Conservation (phyloP, 2,329 filamentous ascomycete species). For the Nannizziopsis arthrosporioides region DNA sequence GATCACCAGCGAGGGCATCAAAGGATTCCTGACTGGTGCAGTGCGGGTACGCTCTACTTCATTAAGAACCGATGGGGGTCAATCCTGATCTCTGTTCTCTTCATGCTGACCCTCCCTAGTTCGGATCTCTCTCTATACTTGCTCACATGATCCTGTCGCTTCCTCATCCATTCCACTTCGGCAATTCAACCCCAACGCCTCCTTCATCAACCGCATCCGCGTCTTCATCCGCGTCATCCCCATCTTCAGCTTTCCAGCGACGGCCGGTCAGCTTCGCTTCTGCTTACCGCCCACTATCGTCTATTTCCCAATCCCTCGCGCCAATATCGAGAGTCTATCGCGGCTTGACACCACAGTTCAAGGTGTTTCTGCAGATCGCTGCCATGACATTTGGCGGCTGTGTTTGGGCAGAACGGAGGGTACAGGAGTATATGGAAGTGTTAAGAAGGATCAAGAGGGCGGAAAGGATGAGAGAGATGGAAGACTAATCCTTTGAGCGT, state of each 20-base stretch:
- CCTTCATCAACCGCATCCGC: slow-evolving; percentile 11
- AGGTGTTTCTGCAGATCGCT: slow-evolving; percentile 39
- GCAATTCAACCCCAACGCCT: slow-evolving; percentile 22
- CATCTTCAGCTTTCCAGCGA: slow-evolving; percentile 21
- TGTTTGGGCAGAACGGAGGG: slow-evolving; percentile 38
- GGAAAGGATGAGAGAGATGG: slow-evolving; percentile 22
- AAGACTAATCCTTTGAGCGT: not conserved
- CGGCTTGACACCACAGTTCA: slow-evolving; percentile 39
- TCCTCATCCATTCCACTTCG: slow-evolving; percentile 34
- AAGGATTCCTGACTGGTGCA: slow-evolving; percentile 35
- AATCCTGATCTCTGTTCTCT: not conserved
- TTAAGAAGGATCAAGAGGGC: slow-evolving; percentile 32
- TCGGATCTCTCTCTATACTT: slow-evolving; percentile 36
- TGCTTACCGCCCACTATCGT: slow-evolving; percentile 34
- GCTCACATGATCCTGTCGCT: slow-evolving; percentile 36
- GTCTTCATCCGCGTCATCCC: slow-evolving; percentile 15
- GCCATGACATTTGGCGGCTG: slow-evolving; percentile 39
- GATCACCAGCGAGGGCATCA: slow-evolving; percentile 31
- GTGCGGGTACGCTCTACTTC: slow-evolving; percentile 28
- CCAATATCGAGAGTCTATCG: slow-evolving; percentile 35
- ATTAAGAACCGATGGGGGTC: not conserved
- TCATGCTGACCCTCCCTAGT: slow-evolving; percentile 17
- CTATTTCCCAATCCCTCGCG: slow-evolving; percentile 39
- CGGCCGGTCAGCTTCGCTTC: slow-evolving; percentile 23
- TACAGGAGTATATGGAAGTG: slow-evolving; percentile 36